phyloP scores from a whole-genome alignment of 2,329 filamentous ascomycete species.

The Dryadomyces quercus-mongolicae region DNA sequence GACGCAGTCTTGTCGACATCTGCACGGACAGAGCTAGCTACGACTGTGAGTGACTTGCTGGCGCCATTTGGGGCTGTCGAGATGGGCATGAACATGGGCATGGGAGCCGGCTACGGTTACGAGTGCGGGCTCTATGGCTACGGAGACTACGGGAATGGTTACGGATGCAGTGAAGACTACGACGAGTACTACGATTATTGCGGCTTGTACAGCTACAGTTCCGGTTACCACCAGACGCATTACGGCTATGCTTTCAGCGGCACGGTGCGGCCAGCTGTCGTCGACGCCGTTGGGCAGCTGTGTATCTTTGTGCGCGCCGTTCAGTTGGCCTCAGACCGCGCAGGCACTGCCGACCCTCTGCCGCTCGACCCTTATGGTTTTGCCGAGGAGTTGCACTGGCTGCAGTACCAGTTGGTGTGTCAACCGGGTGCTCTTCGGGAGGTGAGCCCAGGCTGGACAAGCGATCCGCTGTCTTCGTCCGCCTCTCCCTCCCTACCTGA shows the following conservation, averaged over 20 bases:
- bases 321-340: conserved; percentile 11
- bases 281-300: conserved; percentile 15
- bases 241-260: not conserved
- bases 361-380: conserved; percentile 19
- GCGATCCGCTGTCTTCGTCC: not conserved
- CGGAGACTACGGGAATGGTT: not conserved
- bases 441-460: not conserved
- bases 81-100: not conserved
- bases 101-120: not conserved
- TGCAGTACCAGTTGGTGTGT: conserved; percentile 17
- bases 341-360: conserved; percentile 4
- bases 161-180: not conserved
- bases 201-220: conserved; percentile 1
- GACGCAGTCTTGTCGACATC: conserved; percentile 13
- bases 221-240: conserved; percentile 1
- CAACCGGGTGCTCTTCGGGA: conserved; percentile 17
- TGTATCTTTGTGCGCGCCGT: conserved; percentile 16
- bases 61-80: conserved; percentile 2
- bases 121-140: not conserved
- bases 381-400: conserved; percentile 19
- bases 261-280: conserved; percentile 12
- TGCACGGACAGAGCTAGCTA: conserved; percentile 7
- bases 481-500: not conserved
- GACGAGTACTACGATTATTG: not conserved
- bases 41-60: conserved; percentile 14